Evolutionary conservation across 352 stramenopile genomes (phyloP).

Genomic region (Globisporangium nodosum): DNA sequence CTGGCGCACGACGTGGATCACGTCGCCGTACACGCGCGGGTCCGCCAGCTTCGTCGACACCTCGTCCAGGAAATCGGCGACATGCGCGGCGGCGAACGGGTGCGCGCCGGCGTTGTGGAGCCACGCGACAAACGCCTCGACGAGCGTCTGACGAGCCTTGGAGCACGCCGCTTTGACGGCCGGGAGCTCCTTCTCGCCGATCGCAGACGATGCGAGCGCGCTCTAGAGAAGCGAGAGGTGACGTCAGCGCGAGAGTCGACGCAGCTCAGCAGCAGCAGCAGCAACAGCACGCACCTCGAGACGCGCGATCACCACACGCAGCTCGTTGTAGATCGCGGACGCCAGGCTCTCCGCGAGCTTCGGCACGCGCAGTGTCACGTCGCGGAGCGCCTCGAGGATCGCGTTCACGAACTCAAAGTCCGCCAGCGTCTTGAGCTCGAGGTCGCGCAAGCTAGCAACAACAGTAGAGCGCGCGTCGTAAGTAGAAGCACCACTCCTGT

Average conservation of each 20-base stretch:
- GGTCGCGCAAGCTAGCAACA: slow-evolving; percentile 28
- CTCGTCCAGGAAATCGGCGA: slow-evolving; percentile 46
- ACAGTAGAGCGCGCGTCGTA: not conserved
- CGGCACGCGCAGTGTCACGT: slow-evolving; percentile 37
- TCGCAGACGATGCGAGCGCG: slow-evolving; percentile 25
- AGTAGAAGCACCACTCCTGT: not conserved
- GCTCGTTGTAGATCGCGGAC: slow-evolving; percentile 23
- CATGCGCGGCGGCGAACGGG: slow-evolving; percentile 20
- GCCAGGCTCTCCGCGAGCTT: slow-evolving; percentile 21
- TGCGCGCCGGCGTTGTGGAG: slow-evolving; percentile 42
- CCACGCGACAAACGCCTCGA: slow-evolving; percentile 62
- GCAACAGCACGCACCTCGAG: slow-evolving; percentile 33
- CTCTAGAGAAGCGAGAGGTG: slow-evolving; percentile 6
- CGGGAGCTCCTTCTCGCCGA: slow-evolving; percentile 29
- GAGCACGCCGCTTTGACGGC: slow-evolving; percentile 50
- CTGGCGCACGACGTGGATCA: slow-evolving; percentile 29
- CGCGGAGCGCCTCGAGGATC: slow-evolving; percentile 48
- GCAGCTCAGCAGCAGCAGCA: not conserved
- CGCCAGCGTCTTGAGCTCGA: slow-evolving; percentile 22
- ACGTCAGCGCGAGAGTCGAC: not conserved
- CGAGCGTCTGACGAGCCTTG: slow-evolving; percentile 46
- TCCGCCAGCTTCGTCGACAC: slow-evolving; percentile 66
- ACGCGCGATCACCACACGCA: slow-evolving; percentile 46
- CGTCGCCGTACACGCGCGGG: slow-evolving; percentile 62
- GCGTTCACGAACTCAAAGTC: slow-evolving; percentile 61